A percentile compares a stretch with the other conserved stretches of the same genome.
Evolutionary conservation across 768 basidiomycete species (phyloP).

Genomic region (Agrocybe praecox): DNA sequence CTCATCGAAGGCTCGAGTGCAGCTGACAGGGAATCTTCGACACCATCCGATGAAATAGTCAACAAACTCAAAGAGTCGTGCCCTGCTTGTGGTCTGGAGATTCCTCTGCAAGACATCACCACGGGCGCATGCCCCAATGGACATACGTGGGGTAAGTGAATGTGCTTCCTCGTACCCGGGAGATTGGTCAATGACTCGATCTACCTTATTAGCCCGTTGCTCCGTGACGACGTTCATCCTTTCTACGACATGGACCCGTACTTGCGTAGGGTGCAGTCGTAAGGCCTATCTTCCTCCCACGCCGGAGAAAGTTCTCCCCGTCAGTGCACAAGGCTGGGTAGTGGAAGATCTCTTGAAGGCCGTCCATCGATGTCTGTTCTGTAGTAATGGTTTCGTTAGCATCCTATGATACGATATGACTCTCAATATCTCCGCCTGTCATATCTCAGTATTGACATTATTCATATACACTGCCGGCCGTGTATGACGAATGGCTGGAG

Average conservation of each 20-base stretch:
- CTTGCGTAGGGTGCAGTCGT: constrained; percentile 79
- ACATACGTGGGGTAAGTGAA: constrained; percentile 72
- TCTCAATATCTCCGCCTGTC: too few species aligned
- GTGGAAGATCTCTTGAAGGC: constrained; percentile 67
- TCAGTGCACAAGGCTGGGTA: constrained; percentile 59
- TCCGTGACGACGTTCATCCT: constrained; percentile 82
- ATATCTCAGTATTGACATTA: too few species aligned
- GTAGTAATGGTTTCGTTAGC: constrained; percentile 65
- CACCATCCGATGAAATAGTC: constrained; percentile 27
- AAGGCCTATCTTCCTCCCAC: constrained; percentile 76
- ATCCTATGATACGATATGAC: constrained; percentile 45
- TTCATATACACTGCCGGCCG: neutral
- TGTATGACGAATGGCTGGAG: neutral
- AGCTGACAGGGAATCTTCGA: neutral
- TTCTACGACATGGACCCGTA: constrained; percentile 75
- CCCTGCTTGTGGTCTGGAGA: constrained; percentile 68
- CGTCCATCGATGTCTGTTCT: constrained; percentile 70
- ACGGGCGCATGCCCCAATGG: constrained; percentile 69
- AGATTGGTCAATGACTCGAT: constrained; percentile 14
- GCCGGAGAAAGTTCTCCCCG: constrained; percentile 34
- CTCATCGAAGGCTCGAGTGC: constrained; percentile 13
- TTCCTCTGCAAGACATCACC: constrained; percentile 62
- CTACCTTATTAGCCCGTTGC: constrained; percentile 60
- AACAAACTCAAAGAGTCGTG: constrained; percentile 62
- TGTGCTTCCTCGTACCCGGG: neutral